A percentile compares a stretch with the other conserved stretches of the same genome.
phyloP scores from a whole-genome alignment of 225 moss, liverwort and hornwort species.

The Bryum argenteum region DNA sequence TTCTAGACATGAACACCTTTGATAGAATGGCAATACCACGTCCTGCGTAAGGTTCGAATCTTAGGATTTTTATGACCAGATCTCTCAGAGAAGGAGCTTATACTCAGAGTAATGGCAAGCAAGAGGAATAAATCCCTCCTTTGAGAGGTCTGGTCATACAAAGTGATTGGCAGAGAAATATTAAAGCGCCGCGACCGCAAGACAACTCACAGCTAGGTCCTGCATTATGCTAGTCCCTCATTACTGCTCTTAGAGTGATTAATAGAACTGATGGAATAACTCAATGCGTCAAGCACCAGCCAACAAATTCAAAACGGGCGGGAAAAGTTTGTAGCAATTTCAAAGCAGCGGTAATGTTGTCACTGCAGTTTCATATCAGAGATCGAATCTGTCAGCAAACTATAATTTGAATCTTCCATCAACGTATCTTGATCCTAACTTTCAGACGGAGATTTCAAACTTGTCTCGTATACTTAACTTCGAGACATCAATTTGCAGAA shows the following conservation, averaged over 20 bases:
- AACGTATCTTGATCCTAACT: background rate
- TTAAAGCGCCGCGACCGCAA: conserved; percentile 10
- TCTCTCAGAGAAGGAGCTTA: no score
- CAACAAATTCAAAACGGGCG: no score
- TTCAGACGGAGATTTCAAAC: background rate
- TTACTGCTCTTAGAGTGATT: conserved; percentile 29
- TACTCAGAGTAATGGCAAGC: no score
- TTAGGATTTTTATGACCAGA: no score
- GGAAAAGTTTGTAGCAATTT: background rate
- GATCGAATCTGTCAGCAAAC: background rate
- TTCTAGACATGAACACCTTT: no score
- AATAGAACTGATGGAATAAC: no score
- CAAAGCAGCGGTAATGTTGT: background rate
- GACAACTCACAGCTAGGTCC: conserved; percentile 62
- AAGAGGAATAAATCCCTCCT: no score
- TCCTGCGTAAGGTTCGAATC: no score
- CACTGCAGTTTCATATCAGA: background rate
- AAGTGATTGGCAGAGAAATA: background rate
- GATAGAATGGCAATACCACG: no score
- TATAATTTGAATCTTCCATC: background rate
- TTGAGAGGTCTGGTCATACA: no score
- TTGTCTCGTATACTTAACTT: background rate
- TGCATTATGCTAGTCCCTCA: conserved; percentile 49
- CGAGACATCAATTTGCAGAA: background rate
- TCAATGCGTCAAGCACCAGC: no score